Percentiles rank a stretch among this genome's conserved stretches.
Evolutionary conservation across 371 early-diverging fungal species (phyloP).

Genomic region (Apophysomyces ossiformis): DNA sequence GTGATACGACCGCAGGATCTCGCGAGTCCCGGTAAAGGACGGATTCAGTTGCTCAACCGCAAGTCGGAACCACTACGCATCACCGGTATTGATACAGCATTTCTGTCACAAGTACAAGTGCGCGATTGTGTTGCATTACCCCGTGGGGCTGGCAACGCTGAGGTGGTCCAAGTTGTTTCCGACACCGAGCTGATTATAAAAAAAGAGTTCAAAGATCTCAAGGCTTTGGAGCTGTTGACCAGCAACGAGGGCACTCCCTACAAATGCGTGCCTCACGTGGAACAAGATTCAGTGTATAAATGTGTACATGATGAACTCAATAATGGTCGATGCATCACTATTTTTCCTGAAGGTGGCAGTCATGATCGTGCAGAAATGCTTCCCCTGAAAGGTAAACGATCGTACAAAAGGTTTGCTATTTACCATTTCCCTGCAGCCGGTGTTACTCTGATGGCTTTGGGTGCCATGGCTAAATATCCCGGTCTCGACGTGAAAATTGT

Average conservation of each 20-base stretch:
- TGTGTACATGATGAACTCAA: slow-evolving; percentile 82
- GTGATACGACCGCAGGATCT: slow-evolving; percentile 90
- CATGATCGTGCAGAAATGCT: slow-evolving; percentile 96
- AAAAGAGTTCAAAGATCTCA: slow-evolving; percentile 69
- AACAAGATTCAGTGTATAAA: slow-evolving; percentile 85
- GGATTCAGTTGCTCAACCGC: slow-evolving; percentile 63
- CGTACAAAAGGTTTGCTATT: neutral
- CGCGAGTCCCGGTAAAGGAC: slow-evolving; percentile 69
- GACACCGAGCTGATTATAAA: slow-evolving; percentile 76
- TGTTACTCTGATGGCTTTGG: slow-evolving; percentile 91
- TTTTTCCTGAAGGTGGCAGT: slow-evolving; percentile 98
- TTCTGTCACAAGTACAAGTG: slow-evolving; percentile 65
- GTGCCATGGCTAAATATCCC: slow-evolving; percentile 92
- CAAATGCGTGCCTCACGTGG: slow-evolving; percentile 86
- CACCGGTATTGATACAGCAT: slow-evolving; percentile 68
- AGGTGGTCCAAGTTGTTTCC: slow-evolving; percentile 73
- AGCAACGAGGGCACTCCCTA: slow-evolving; percentile 66
- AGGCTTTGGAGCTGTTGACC: slow-evolving; percentile 65
- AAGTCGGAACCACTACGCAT: slow-evolving; percentile 66
- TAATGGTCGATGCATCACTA: slow-evolving; percentile 88
- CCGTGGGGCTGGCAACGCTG: slow-evolving; percentile 57
- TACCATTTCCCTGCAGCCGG: slow-evolving; percentile 56
- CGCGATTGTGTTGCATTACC: slow-evolving; percentile 63
- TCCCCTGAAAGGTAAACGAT: slow-evolving; percentile 79
- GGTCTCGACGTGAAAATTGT: slow-evolving; percentile 91